Evolutionary conservation across 2,329 filamentous ascomycete species (phyloP), one percentile per base, ranked within the genome.

Genomic region (Hymenoscyphus fructigenus): DNA sequence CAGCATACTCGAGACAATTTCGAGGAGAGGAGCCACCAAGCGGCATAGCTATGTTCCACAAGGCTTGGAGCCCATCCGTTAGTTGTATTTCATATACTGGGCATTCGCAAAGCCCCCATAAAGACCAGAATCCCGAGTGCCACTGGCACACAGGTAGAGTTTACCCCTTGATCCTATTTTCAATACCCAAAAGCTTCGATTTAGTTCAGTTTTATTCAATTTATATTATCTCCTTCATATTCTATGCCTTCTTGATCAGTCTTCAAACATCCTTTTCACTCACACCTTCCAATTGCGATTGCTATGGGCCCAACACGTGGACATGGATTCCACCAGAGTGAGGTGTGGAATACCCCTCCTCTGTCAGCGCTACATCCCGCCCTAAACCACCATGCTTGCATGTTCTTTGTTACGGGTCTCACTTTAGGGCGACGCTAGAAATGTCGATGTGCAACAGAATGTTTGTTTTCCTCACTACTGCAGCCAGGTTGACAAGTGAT

Each of bases 381-480:
- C 9, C 59, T 20, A 41, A 34, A 59, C 34, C 57, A 59, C 57
- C 32, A 47, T 59, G 57, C 57, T 47, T 59, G 57, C 57, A 9
- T 58, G 59, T 61, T 29, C 41, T 61, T 59, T 58, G 36, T 58
- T 58, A 29, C 61, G 12, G 56, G 56, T 57, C 44, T 59, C 55
- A 63, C 28, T 36, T 59, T 59, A 63, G 61, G 56, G 56, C 61
- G 56, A 63, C 61, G 61, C 61, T 63, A 63, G 23, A 63, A 63
- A 63, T 63, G 53, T 63, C 61, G 61, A 63, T 32, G 44, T 63
- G 61, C 61, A 63, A 63, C 61, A 57, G 32, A 62, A 62, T 58
- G 38, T 41, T 41, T 23, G 12, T 47, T 59, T 59, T 26, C 29
- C 23, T 57, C 56, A 58, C 61, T 63, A 63, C 61, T 63, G 61